Percentiles rank a stretch among this genome's conserved stretches.
phyloP scores from a whole-genome alignment of 805 yeast genomes.

The Myxozyma sirexii region DNA sequence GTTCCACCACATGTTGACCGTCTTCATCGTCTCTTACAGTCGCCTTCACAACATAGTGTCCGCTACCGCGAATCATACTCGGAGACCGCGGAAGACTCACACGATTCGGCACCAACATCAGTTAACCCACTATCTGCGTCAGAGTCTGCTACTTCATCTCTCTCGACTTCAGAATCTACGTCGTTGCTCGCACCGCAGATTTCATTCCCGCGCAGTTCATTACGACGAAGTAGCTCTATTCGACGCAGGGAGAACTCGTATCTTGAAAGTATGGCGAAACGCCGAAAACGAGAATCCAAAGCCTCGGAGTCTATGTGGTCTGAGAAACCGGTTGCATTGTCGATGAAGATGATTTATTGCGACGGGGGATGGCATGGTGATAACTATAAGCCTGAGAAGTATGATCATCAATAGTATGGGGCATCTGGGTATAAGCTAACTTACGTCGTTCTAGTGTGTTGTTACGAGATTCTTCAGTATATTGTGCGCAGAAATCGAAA shows the following conservation, averaged over 20 bases:
- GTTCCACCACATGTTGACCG: neutral
- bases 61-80: constrained; percentile 6
- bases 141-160: neutral
- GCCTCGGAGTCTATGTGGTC: constrained; percentile 6
- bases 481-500: constrained; percentile 30
- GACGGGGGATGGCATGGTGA: constrained; percentile 35
- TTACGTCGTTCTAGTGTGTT: constrained; percentile 8
- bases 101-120: constrained; percentile 4
- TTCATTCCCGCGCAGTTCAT: constrained; percentile 5
- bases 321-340: constrained; percentile 17
- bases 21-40: neutral
- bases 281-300: constrained; percentile 17
- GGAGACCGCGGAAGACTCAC: constrained; percentile 1
- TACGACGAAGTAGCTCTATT: constrained; percentile 22
- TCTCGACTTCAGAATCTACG: neutral
- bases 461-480: constrained; percentile 18
- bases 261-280: constrained; percentile 20
- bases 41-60: neutral
- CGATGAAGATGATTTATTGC: constrained; percentile 25
- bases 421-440: too few species aligned
- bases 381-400: constrained; percentile 28
- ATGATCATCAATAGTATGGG: constrained; percentile 1
- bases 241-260: constrained; percentile 23
- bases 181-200: neutral
- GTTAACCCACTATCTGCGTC: too few species aligned